Percentiles rank a stretch among this genome's conserved stretches.
Evolutionary conservation across 129 eudicot genomes (phyloP).

Genomic region (Heracleum sosnowskyi): DNA sequence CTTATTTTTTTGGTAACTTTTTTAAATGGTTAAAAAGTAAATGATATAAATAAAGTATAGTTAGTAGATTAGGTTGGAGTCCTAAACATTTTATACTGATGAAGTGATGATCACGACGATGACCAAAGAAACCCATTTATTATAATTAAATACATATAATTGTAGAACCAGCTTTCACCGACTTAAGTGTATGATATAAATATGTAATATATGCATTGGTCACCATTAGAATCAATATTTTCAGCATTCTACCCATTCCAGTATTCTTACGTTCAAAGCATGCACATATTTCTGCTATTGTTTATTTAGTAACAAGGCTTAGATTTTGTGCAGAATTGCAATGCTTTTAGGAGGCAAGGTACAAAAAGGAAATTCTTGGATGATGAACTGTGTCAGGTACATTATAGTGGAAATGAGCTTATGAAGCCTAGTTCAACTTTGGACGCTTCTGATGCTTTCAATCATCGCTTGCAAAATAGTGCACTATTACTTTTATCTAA

Average conservation of each 20-base stretch:
- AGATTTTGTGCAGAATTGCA: constrained; percentile 33
- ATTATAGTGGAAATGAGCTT: constrained; percentile 20
- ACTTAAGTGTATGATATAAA: neutral
- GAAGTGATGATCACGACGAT: no score
- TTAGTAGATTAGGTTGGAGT: no score
- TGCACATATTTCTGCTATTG: neutral
- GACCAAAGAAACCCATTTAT: no score
- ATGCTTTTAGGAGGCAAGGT: neutral
- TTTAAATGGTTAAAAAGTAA: no score
- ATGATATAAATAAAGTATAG: no score
- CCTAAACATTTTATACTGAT: no score
- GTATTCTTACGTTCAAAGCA: neutral
- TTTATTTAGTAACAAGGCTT: no score
- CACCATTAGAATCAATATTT: neutral
- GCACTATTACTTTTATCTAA: constrained; percentile 33
- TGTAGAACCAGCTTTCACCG: neutral
- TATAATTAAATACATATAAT: no score
- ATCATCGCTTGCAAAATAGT: constrained; percentile 19
- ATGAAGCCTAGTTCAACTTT: constrained; percentile 20
- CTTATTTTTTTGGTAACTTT: no score
- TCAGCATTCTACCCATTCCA: neutral
- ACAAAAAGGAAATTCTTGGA: constrained; percentile 24
- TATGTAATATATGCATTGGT: neutral
- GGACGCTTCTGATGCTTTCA: constrained; percentile 22
- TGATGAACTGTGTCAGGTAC: constrained; percentile 15